Percentiles rank a stretch among this genome's conserved stretches.
These are phyloP conservation scores for Clathrospora elynae DNA, from an alignment of 2,329 filamentous ascomycete species.

Conservation along the genomic window DNA sequence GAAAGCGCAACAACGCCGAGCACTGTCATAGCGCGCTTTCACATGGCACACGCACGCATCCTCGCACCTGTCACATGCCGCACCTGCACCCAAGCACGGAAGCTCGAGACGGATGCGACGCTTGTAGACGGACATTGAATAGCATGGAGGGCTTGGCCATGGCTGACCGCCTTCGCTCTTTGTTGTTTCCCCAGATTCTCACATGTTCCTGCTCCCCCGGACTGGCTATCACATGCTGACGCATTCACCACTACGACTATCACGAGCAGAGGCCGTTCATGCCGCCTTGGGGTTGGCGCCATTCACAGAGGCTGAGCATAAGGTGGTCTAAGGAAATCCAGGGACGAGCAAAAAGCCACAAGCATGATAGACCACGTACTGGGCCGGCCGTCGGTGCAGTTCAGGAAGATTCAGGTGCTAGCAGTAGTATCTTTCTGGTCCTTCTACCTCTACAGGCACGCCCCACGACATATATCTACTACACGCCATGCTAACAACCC, in stretches of 20 bases:
- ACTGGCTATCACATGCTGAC: slow-evolving; percentile 9
- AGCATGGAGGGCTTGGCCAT: slow-evolving; percentile 23
- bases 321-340: slow-evolving; percentile 2
- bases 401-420: slow-evolving; percentile 89
- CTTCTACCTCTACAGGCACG: slow-evolving; percentile 76
- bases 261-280: slow-evolving; percentile 20
- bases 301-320: slow-evolving; percentile 2
- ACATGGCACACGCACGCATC: slow-evolving; percentile 24
- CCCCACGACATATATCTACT: slow-evolving; percentile 3
- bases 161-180: slow-evolving; percentile 13
- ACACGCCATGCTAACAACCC: slow-evolving; percentile 19
- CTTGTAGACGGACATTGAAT: slow-evolving; percentile 20
- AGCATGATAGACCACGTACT: slow-evolving; percentile 76
- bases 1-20: slow-evolving; percentile 17
- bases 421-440: slow-evolving; percentile 92
- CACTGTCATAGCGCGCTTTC: slow-evolving; percentile 25
- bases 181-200: neutral
- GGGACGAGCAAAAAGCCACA: neutral
- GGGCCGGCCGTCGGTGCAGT: slow-evolving; percentile 87
- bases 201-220: slow-evolving; percentile 1
- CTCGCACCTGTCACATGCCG: slow-evolving; percentile 32
- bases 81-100: slow-evolving; percentile 21
- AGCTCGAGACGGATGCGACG: slow-evolving; percentile 21
- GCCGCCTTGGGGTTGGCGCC: slow-evolving; percentile 18
- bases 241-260: slow-evolving; percentile 1